phyloP scores from a whole-genome alignment of 1,284 basidiomycete genomes.

The Ceratorhiza oryzae-sativae region DNA sequence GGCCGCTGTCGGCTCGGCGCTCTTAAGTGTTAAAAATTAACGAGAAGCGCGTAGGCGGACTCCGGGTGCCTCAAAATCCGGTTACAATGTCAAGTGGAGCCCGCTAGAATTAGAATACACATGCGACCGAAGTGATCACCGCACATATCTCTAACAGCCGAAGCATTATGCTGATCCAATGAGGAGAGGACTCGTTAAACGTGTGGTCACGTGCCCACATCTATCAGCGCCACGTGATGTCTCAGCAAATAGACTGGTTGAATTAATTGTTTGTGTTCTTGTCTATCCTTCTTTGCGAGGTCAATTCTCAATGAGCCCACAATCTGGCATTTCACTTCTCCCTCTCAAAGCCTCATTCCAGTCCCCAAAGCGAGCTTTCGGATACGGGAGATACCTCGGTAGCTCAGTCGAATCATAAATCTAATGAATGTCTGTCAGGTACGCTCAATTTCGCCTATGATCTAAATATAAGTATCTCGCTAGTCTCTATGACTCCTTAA shows the following conservation, averaged over 20 bases:
- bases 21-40: constrained; percentile 7
- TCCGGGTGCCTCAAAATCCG: background rate
- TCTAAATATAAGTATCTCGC: background rate
- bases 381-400: background rate
- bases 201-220: background rate
- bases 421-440: background rate
- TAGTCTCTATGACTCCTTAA: background rate
- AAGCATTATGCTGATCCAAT: background rate
- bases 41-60: background rate
- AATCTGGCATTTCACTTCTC: too few species aligned
- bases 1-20: background rate
- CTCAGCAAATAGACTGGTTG: too few species aligned
- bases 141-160: background rate
- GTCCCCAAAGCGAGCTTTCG: background rate
- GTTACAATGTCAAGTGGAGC: background rate
- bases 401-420: background rate
- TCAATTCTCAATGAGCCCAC: too few species aligned
- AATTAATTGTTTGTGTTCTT: too few species aligned
- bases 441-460: background rate
- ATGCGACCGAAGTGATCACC: background rate
- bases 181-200: background rate
- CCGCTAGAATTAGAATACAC: background rate
- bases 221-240: background rate
- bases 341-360: too few species aligned
- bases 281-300: too few species aligned